phyloP scores from a whole-genome alignment of 2,329 filamentous ascomycete genomes.

The Verticillium zaregamsianum region DNA sequence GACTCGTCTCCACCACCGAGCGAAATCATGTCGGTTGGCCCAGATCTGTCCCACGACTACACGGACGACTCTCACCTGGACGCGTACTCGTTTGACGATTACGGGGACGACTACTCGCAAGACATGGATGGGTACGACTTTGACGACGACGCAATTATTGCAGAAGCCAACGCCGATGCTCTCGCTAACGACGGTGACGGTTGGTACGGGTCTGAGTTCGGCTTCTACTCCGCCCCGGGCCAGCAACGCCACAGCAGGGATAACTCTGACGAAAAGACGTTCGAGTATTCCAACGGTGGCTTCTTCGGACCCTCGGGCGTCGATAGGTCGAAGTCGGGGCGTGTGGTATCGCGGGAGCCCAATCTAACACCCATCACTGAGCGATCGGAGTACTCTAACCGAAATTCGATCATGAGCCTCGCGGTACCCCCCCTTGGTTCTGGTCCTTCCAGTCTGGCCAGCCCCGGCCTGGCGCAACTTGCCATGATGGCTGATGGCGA shows the following conservation, averaged over 20 bases:
- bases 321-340: conserved; percentile 68
- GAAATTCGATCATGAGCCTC: conserved; percentile 83
- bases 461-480: conserved; percentile 73
- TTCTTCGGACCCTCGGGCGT: conserved; percentile 79
- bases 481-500: conserved; percentile 58
- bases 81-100: conserved; percentile 15
- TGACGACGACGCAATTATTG: conserved; percentile 88
- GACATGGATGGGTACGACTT: conserved; percentile 61
- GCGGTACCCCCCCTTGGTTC: conserved; percentile 44
- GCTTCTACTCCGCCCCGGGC: conserved; percentile 67
- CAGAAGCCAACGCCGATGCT: conserved; percentile 89
- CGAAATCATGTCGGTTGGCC: conserved; percentile 14
- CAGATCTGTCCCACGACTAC: not conserved
- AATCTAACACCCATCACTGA: conserved; percentile 96
- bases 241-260: conserved; percentile 38
- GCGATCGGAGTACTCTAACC: conserved; percentile 90
- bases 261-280: conserved; percentile 34
- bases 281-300: conserved; percentile 72
- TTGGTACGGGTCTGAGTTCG: conserved; percentile 95
- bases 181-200: conserved; percentile 89
- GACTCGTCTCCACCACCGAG: conserved; percentile 40
- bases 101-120: conserved; percentile 35
- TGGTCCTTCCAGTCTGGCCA: conserved; percentile 52
- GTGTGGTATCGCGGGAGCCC: conserved; percentile 73
- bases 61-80: conserved; percentile 2